Base-by-base conservation (phyloP, 1,284 basidiomycete genomes). In the Ganoderma resinaceum region DNA sequence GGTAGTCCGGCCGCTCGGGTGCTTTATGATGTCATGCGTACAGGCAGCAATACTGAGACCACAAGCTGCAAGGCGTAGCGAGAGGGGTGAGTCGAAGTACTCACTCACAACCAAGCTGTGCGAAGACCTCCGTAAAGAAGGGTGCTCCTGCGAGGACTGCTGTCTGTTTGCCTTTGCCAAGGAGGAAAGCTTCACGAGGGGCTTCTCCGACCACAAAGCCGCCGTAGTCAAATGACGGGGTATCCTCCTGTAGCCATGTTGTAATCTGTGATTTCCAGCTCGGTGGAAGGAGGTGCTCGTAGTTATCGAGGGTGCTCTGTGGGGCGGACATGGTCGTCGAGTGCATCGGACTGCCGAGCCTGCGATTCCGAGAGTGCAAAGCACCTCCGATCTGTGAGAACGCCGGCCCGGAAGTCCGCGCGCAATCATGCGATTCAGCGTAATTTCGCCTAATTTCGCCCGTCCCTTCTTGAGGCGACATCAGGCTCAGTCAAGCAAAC, bases 151-250 rank as follows among this genome's bases (percentile, higher is more conserved):
- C 97, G 3, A 99, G 87, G 31, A 99, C 91, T 18, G 96, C 96
- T 6, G 82, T 72, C 61, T 84, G 80, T 57, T 85, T 85, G 67
- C 93, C 92, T 82, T 98, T 99, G 67, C 96, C 96, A 76, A 95
- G 88, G 37, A 99, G 88, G 76, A 92, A 93, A 3, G 98, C 98
- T 78, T 94, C 91, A 65, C 95, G 91, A 60, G 87, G 83, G 8
- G 88, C 91, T 76, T 99, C 97, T 23, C 98, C 98, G 16, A 99
- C 98, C 42, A 99, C 96, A 78, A 94, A 99, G 2, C 98, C 98
- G 43, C 94, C 97, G 78, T 96, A 99, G 82, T 99, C 97, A 76
- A 99, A 98, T 0, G 95, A 96, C 1, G 97, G 98, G 0, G 93
- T 95, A 79, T 99, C 97, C 81, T 99, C 97, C 18, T 89, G 88